phyloP scores from a whole-genome alignment of 2,329 filamentous ascomycete genomes.

The Karstenula rhodostoma region DNA sequence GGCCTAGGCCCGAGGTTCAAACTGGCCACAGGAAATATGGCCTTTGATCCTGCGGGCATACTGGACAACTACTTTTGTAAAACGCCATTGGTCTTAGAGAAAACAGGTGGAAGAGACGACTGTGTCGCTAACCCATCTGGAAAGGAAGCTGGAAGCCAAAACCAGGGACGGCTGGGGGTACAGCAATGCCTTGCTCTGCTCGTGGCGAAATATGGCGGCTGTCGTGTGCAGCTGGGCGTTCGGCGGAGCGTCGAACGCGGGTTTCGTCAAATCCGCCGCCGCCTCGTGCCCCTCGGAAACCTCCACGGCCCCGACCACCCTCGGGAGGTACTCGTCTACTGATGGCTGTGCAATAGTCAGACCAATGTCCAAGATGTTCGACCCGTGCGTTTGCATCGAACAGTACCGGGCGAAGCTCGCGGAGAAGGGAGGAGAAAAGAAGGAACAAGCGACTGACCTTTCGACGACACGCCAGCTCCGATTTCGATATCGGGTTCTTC shows the following conservation, averaged over 20 bases:
- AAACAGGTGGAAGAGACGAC: background rate
- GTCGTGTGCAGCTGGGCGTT: slow-evolving; percentile 35
- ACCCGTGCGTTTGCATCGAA: background rate
- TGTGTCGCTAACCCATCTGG: slow-evolving; percentile 3
- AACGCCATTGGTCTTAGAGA: background rate
- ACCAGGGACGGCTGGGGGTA: slow-evolving; percentile 62
- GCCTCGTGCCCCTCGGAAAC: slow-evolving; percentile 25
- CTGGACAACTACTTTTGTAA: background rate
- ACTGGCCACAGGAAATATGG: background rate
- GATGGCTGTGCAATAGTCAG: slow-evolving; percentile 39
- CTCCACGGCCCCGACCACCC: slow-evolving; percentile 31
- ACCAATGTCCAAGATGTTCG: background rate
- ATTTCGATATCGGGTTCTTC: slow-evolving; percentile 99
- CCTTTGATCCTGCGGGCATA: background rate
- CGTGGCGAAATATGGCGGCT: slow-evolving; percentile 45
- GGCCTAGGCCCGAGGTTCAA: background rate
- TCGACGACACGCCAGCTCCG: slow-evolving; percentile 94
- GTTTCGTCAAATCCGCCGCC: slow-evolving; percentile 23
- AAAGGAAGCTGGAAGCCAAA: slow-evolving; percentile 58
- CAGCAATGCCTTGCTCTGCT: slow-evolving; percentile 55
- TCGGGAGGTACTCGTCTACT: slow-evolving; percentile 47
- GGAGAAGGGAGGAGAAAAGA: too few relatives aligned
- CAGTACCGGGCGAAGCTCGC: too few relatives aligned
- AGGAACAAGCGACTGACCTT: slow-evolving; percentile 61
- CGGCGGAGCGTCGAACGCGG: slow-evolving; percentile 39